Percentiles rank a stretch among this genome's conserved stretches.
Conservation (phyloP, 1,284 basidiomycete species). For the Apiotrichum sp. region DNA sequence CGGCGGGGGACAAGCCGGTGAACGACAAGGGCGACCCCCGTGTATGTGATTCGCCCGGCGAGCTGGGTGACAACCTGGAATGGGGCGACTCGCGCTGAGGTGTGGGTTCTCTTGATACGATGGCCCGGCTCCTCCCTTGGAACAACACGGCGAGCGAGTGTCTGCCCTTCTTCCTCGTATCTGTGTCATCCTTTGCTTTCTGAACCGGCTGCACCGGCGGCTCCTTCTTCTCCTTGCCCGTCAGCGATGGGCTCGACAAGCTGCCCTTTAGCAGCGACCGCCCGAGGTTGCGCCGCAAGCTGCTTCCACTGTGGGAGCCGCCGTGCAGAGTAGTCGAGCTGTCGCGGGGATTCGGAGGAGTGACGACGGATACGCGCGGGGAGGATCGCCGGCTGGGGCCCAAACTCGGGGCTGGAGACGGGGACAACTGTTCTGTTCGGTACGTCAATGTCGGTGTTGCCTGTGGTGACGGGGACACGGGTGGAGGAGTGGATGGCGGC, state of each 20-base stretch:
- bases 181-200: conserved; percentile 1
- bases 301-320: not conserved
- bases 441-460: not conserved
- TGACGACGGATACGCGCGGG: not conserved
- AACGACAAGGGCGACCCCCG: too few relatives aligned
- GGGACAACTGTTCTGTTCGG: not conserved
- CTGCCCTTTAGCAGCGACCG: conserved; percentile 1
- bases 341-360: not conserved
- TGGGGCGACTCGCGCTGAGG: not conserved
- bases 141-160: not conserved
- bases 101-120: not conserved
- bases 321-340: not conserved
- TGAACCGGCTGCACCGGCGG: not conserved
- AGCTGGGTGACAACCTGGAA: too few relatives aligned
- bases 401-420: not conserved
- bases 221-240: not conserved
- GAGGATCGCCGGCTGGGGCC: not conserved
- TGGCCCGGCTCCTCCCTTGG: not conserved
- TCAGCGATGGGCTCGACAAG: not conserved
- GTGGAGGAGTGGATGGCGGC: not conserved
- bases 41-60: too few relatives aligned
- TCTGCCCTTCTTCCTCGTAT: not conserved
- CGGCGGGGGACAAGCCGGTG: not conserved
- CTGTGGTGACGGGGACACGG: not conserved
- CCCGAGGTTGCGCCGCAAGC: not conserved